Conservation (phyloP, 2,329 filamentous ascomycete species). For the Phialocephala subalpina region DNA sequence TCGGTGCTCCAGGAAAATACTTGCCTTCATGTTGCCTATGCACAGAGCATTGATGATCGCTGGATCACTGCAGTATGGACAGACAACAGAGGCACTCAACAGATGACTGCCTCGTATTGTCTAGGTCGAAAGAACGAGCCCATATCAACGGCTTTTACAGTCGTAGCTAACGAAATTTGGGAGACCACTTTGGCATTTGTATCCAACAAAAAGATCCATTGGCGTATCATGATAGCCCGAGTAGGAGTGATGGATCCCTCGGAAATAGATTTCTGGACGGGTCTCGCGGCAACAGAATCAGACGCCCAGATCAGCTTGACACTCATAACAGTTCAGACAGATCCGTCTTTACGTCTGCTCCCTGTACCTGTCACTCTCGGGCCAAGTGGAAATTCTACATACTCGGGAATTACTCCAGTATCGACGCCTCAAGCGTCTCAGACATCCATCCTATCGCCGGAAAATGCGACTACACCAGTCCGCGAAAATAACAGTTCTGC, state of each 20-base stretch:
- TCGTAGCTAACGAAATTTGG: slow-evolving; percentile 81
- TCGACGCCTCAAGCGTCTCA: slow-evolving; percentile 67
- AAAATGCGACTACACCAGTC: slow-evolving; percentile 50
- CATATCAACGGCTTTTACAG: slow-evolving; percentile 61
- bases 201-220: slow-evolving; percentile 73
- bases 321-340: slow-evolving; percentile 70
- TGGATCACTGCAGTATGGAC: slow-evolving; percentile 87
- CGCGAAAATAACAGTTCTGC: slow-evolving; percentile 41
- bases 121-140: slow-evolving; percentile 65
- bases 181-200: slow-evolving; percentile 78
- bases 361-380: slow-evolving; percentile 60
- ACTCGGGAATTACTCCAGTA: slow-evolving; percentile 64
- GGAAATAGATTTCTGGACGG: slow-evolving; percentile 68
- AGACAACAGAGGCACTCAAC: slow-evolving; percentile 77
- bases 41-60: slow-evolving; percentile 75
- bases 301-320: slow-evolving; percentile 61
- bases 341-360: slow-evolving; percentile 69
- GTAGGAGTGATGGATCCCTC: slow-evolving; percentile 71
- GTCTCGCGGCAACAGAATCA: slow-evolving; percentile 59
- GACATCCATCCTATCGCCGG: slow-evolving; percentile 64
- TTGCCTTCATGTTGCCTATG: slow-evolving; percentile 82
- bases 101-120: slow-evolving; percentile 78
- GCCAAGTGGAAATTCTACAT: slow-evolving; percentile 51
- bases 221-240: slow-evolving; percentile 80
- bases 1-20: slow-evolving; percentile 81